A percentile compares a stretch with the other conserved stretches of the same genome.
Evolutionary conservation across 1,139 yeast genomes (phyloP).

Genomic region (Yamadazyma membranifaciens): DNA sequence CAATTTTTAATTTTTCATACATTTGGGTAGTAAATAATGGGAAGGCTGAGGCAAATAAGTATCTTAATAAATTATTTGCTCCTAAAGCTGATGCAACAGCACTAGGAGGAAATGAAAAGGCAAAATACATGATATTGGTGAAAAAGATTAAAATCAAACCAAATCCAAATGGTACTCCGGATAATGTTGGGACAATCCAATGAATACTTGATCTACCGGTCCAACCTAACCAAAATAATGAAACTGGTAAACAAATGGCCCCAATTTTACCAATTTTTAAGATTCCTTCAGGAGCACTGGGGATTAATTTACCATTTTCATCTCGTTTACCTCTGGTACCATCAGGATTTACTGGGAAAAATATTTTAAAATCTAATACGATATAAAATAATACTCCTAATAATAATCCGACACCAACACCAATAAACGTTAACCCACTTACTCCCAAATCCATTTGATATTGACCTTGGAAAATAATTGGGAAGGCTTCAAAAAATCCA

Average conservation of each 20-base stretch:
- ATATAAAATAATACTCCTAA: conserved; percentile 53
- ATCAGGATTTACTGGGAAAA: conserved; percentile 58
- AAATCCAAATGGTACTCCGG: conserved; percentile 76
- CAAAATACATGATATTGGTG: conserved; percentile 66
- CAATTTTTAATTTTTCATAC: conserved; percentile 37
- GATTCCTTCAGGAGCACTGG: conserved; percentile 39
- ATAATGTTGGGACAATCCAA: conserved; percentile 78
- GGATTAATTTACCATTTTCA: conserved; percentile 50
- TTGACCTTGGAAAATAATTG: conserved; percentile 64
- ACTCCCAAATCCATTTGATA: conserved; percentile 58
- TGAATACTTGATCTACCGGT: conserved; percentile 61
- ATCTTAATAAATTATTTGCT: conserved; percentile 73
- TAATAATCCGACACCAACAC: conserved; percentile 65
- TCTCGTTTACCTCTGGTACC: conserved; percentile 61
- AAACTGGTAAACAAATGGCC: conserved; percentile 61
- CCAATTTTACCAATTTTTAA: conserved; percentile 53
- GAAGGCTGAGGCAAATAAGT: conserved; percentile 60
- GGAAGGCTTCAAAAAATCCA: conserved; percentile 78
- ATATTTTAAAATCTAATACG: conserved; percentile 44
- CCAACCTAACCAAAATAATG: conserved; percentile 85
- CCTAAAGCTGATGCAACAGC: conserved; percentile 76
- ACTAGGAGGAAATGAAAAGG: conserved; percentile 72
- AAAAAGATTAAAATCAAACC: conserved; percentile 74
- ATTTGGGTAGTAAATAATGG: conserved; percentile 47
- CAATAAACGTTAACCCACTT: conserved; percentile 67